A percentile compares a stretch with the other conserved stretches of the same genome.
phyloP scores from a whole-genome alignment of 345 rosid species.

The Noccaea caerulescens region DNA sequence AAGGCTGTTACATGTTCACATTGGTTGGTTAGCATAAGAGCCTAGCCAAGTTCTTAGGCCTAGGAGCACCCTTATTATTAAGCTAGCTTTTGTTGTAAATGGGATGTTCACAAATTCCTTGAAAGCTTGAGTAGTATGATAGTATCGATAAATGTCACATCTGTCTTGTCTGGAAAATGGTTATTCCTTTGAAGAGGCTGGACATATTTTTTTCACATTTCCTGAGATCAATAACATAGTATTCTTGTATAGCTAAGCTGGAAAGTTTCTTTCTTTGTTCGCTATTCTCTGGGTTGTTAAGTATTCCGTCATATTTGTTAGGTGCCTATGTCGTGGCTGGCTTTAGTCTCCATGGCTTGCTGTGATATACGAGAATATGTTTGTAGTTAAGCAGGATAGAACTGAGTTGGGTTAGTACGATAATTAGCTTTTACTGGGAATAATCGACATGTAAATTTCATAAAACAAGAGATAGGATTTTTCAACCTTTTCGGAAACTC shows the following conservation, averaged over 20 bases:
- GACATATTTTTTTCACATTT: conserved; percentile 21
- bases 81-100: conserved; percentile 3
- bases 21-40: background rate
- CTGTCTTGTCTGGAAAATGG: background rate
- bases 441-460: background rate
- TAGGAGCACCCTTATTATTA: background rate
- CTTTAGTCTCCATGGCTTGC: background rate
- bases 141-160: background rate
- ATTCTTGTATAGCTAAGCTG: conserved; percentile 17
- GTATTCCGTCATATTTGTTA: background rate
- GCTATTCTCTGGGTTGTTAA: background rate
- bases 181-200: conserved; percentile 8
- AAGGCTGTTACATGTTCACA: conserved; percentile 5
- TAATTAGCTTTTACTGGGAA: conserved; percentile 7
- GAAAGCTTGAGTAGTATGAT: conserved; percentile 11
- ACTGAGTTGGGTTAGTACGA: background rate
- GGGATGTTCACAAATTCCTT: background rate
- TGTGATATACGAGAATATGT: background rate
- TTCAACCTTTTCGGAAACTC: background rate
- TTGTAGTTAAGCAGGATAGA: conserved; percentile 26
- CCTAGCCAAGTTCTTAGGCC: conserved; percentile 16
- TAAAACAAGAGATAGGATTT: conserved; percentile 1
- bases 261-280: background rate
- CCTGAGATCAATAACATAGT: background rate
- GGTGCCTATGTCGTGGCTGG: background rate